Base-by-base conservation (phyloP, 2,329 filamentous ascomycete genomes). In the Truncatella angustata region DNA sequence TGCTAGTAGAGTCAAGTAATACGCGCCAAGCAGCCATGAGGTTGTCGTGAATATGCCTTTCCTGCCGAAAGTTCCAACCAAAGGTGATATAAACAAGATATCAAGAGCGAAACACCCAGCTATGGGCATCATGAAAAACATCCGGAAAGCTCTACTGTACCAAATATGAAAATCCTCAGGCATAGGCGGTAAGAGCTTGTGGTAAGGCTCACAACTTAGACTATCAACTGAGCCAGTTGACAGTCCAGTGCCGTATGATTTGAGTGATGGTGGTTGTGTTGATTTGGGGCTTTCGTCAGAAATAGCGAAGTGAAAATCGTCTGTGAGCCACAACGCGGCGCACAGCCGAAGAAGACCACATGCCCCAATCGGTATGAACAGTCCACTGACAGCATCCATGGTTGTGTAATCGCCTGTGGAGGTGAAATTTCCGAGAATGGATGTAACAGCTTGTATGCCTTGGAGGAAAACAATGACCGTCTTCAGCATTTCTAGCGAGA, bases 361-460 rank as follows among this genome's bases (percentile, higher is more conserved):
- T 14, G 23, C 23, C 2, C 40, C 40, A 7, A 44, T n/a, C 6
- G 40, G 40, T 6, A 44, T 4, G 11, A 44, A 44, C 12, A 44
- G 16, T 1, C 40, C 40, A 12, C 40, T 44, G 24, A 44, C 14
- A 2, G 52, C 54, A 24, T 56, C 43, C 10, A 40, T 50, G 11
- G 20, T 44, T 4, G 40, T 44, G 1, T 24, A 10, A 30, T 44
- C 40, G 11, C 40, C 40, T 12, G 24, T 26, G 24, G 40, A 44
- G 2, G 40, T 44, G 4, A 24, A 44, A 18, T 26, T 26, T 11
- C 40, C 20, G 12, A 44, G 5, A 5, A 44, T 44, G 14, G 40
- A 23, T 1, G 23, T 30, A 56, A 16, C 10, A n/a, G 40, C 40
- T 23, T 44, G 20, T n/a, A 44, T 20, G 12, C 40, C 40, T 18